These are phyloP conservation scores for Botrytis elliptica DNA, from an alignment of 2,329 filamentous ascomycete genomes.

Conservation along the genomic window DNA sequence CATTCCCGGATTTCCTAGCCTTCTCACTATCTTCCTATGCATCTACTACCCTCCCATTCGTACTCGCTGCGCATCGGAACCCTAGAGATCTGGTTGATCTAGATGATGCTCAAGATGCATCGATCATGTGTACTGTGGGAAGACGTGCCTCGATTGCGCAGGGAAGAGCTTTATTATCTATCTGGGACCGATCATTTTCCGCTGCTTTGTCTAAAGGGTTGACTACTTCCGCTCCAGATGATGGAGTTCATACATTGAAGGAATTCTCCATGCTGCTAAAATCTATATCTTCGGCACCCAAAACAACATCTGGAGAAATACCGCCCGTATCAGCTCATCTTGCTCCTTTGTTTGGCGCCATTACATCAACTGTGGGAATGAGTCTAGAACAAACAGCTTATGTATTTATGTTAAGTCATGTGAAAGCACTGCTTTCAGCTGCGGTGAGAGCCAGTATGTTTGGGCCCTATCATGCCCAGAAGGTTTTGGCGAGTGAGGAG, in stretches of 20 bases:
- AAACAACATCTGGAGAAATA: constrained; percentile 28
- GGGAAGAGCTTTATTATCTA: constrained; percentile 68
- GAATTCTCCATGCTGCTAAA: constrained; percentile 34
- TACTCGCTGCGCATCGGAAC: constrained; percentile 63
- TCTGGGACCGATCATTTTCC: constrained; percentile 73
- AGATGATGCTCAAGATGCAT: constrained; percentile 75
- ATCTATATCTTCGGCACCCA: constrained; percentile 27
- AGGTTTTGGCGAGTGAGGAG: constrained; percentile 60
- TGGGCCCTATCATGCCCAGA: constrained; percentile 78
- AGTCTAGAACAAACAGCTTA: constrained; percentile 64
- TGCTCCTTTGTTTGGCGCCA: constrained; percentile 67
- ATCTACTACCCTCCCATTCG: constrained; percentile 71
- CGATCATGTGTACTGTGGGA: constrained; percentile 75
- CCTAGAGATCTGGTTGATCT: constrained; percentile 53
- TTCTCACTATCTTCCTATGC: constrained; percentile 71
- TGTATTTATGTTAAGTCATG: constrained; percentile 73
- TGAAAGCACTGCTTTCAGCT: constrained; percentile 72
- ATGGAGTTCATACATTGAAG: constrained; percentile 31
- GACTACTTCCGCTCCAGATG: constrained; percentile 25
- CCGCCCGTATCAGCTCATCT: constrained; percentile 62
- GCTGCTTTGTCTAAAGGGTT: constrained; percentile 37
- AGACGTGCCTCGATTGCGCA: constrained; percentile 73
- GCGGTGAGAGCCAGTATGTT: constrained; percentile 75
- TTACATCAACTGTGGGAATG: constrained; percentile 62
- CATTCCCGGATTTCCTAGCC: constrained; percentile 66